Evolutionary conservation across 768 basidiomycete species (phyloP).

Genomic region (Podaxis carcinomalis): DNA sequence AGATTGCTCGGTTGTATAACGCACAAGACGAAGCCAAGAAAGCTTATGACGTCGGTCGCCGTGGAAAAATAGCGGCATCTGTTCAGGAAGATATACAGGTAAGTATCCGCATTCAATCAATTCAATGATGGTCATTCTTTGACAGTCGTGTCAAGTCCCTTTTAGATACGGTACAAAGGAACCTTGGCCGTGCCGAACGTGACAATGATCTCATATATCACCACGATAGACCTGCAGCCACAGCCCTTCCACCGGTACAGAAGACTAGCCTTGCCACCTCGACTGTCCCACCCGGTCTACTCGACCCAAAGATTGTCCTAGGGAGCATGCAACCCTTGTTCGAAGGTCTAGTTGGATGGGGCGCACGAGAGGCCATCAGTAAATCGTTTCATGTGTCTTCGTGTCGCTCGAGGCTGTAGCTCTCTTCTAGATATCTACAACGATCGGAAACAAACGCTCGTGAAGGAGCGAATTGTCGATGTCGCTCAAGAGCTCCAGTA

Average conservation of each 20-base stretch:
- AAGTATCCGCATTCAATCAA: conserved; percentile 40
- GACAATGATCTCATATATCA: conserved; percentile 98
- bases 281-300: conserved; percentile 49
- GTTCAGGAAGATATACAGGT: conserved; percentile 84
- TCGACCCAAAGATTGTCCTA: conserved; percentile 52
- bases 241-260: conserved; percentile 60
- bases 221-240: conserved; percentile 71
- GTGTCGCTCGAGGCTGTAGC: not conserved
- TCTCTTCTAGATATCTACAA: conserved; percentile 72
- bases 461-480: conserved; percentile 64
- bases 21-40: conserved; percentile 67
- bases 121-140: not conserved
- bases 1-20: conserved; percentile 72
- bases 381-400: conserved; percentile 21
- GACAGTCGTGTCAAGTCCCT: conserved; percentile 54
- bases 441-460: conserved; percentile 67
- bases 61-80: conserved; percentile 52
- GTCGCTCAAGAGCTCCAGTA: conserved; percentile 61
- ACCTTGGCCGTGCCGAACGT: conserved; percentile 67
- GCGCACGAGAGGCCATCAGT: conserved; percentile 89
- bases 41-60: conserved; percentile 64
- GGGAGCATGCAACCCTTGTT: conserved; percentile 62
- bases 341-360: conserved; percentile 75
- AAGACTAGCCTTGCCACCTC: conserved; percentile 65
- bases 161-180: conserved; percentile 62